Conservation (phyloP, 768 basidiomycete species). For the Auriscalpium vulgare region DNA sequence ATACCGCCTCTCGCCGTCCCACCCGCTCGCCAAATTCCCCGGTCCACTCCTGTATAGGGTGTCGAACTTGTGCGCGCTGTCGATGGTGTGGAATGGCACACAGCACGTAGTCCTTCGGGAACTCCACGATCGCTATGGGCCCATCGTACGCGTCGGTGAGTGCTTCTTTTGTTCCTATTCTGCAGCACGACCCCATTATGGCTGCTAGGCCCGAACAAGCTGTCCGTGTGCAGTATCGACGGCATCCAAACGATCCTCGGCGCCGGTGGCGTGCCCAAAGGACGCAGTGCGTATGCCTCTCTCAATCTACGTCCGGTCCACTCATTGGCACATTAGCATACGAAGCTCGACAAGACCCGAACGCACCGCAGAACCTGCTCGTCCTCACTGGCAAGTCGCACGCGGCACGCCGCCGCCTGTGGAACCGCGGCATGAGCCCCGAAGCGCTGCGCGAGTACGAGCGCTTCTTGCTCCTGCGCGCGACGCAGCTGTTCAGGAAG, state of each 20-base stretch:
- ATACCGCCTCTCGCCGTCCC: too few species aligned
- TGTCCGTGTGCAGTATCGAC: neutral
- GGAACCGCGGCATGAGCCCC: neutral
- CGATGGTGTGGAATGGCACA: too few species aligned
- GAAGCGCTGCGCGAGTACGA: neutral
- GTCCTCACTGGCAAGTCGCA: neutral
- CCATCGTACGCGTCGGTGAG: too few species aligned
- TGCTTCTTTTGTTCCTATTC: too few species aligned
- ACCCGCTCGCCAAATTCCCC: too few species aligned
- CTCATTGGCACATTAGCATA: neutral
- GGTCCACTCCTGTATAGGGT: too few species aligned
- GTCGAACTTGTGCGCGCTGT: too few species aligned
- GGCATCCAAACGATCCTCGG: neutral
- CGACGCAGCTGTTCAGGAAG: neutral
- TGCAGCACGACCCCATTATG: too few species aligned
- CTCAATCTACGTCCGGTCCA: neutral
- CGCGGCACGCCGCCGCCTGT: neutral
- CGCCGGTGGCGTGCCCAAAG: neutral
- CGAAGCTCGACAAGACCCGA: neutral
- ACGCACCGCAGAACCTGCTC: neutral
- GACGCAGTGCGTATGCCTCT: neutral
- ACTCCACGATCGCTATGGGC: too few species aligned
- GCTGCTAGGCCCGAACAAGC: neutral
- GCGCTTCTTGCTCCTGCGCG: neutral
- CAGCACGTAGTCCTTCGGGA: too few species aligned